These are phyloP conservation scores for Pseudocercospora cruenta DNA, from an alignment of 2,329 filamentous ascomycete genomes.

Conservation along the genomic window DNA sequence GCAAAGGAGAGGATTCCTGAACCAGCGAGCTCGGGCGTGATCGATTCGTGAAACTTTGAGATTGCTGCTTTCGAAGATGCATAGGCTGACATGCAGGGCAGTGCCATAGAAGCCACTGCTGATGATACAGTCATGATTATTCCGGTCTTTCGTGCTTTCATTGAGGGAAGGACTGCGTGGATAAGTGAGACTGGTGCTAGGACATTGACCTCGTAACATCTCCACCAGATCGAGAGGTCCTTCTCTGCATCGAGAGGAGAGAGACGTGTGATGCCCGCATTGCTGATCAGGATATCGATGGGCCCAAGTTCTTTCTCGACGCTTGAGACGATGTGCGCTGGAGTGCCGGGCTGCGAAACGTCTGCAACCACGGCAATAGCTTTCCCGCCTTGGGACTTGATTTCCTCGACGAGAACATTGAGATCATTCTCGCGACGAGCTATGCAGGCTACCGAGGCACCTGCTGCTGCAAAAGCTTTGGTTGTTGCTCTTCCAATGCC, in stretches of 20 bases:
- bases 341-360: background rate
- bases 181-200: slow-evolving; percentile 28
- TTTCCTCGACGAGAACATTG: slow-evolving; percentile 10
- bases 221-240: slow-evolving; percentile 32
- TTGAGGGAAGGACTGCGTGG: slow-evolving; percentile 30
- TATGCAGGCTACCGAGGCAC: slow-evolving; percentile 70
- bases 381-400: slow-evolving; percentile 2
- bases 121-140: slow-evolving; percentile 25
- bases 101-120: slow-evolving; percentile 17
- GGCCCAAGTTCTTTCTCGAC: slow-evolving; percentile 11
- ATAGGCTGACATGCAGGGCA: slow-evolving; percentile 30
- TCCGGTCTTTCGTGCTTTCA: slow-evolving; percentile 27
- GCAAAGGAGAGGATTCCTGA: slow-evolving; percentile 20
- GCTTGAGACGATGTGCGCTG: background rate
- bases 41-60: slow-evolving; percentile 30
- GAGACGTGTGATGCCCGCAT: slow-evolving; percentile 25
- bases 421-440: slow-evolving; percentile 87
- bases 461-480: slow-evolving; percentile 84
- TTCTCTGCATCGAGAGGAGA: slow-evolving; percentile 15
- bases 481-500: slow-evolving; percentile 88
- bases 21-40: slow-evolving; percentile 24
- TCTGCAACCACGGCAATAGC: slow-evolving; percentile 9
- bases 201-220: slow-evolving; percentile 33
- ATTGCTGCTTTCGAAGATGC: slow-evolving; percentile 31
- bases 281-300: slow-evolving; percentile 18